phyloP scores from a whole-genome alignment of 2,329 filamentous ascomycete genomes.

The Clonostachys sp. region DNA sequence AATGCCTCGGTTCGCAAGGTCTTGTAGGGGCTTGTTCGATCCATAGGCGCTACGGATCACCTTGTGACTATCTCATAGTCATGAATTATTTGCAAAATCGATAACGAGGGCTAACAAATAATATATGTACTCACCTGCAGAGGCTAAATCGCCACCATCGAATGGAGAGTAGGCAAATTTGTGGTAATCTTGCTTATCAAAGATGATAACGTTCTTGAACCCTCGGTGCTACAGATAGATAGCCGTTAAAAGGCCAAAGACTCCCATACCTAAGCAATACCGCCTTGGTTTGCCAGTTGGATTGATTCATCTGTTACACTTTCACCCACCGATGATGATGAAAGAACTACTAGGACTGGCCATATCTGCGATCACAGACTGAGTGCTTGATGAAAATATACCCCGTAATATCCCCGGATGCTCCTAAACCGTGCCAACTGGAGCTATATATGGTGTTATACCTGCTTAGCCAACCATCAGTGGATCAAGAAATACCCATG shows the following conservation, averaged over 20 bases:
- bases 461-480: no score
- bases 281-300: no score
- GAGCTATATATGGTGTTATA: no score
- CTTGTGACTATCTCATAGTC: constrained; percentile 25
- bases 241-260: constrained; percentile 28
- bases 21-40: constrained; percentile 36
- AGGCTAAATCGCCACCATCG: constrained; percentile 34
- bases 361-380: no score
- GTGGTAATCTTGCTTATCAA: constrained; percentile 40
- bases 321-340: no score
- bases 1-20: constrained; percentile 35
- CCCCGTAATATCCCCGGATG: no score
- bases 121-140: constrained; percentile 20
- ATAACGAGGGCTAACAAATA: not conserved
- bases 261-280: constrained; percentile 10
- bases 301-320: no score
- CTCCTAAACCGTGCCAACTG: no score
- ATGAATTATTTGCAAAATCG: not conserved
- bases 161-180: constrained; percentile 31
- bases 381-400: no score
- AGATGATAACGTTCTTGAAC: constrained; percentile 39
- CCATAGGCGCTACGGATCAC: constrained; percentile 31
- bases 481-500: no score
- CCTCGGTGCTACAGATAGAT: constrained; percentile 26
- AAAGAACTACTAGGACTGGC: no score